Evolutionary conservation across 2,329 filamentous ascomycete species (phyloP), one percentile per base, ranked within the genome.

Genomic region (Trichophyton schoenleinii): DNA sequence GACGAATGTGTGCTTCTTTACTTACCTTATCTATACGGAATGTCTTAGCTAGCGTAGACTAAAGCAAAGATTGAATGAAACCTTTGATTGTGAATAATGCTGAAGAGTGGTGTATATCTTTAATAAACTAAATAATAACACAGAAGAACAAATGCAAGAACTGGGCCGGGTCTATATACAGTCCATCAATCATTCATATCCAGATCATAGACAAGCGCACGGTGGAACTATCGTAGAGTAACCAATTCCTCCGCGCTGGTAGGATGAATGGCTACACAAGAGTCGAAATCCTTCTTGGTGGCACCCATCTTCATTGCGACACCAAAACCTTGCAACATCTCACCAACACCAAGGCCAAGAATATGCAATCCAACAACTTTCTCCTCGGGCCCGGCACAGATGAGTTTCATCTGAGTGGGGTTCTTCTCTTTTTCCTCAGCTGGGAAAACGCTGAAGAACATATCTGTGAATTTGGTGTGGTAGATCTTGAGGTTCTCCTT

Each of bases 261-360:
- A 20, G 87, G 87, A 74, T 90, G 87, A 67, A 90, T 90, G 62
- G 87, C 86, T 60, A 89, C 84, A 68, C 84, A 87, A 70, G 78
- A 85, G 70, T 90, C 87, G 72, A 90, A 87, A 72, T 89, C 85
- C 66, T 81, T 81, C 82, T 90, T 90, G 60, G 84, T 89, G 38
- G 87, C 87, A 52, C 87, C 87, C 87, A 90, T 89, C 81, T 88
- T 89, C 67, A 90, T 74, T 15, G 87, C 87, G 22, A 90, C 86
- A 58, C 85, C 87, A 71, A 91, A 88, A 65, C 87, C 83, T 74
- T 91, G 83, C 68, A 89, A 78, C 83, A 90, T 87, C 80, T 91
- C 82, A 66, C 78, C 70, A 62, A 78, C 72, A 11, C 73, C 71
- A 41, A 78, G 68, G 65, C 80, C 70, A 65, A 81, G 66, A 60